phyloP scores from a whole-genome alignment of 805 yeast genomes.

The Yarrowia osloensis region DNA sequence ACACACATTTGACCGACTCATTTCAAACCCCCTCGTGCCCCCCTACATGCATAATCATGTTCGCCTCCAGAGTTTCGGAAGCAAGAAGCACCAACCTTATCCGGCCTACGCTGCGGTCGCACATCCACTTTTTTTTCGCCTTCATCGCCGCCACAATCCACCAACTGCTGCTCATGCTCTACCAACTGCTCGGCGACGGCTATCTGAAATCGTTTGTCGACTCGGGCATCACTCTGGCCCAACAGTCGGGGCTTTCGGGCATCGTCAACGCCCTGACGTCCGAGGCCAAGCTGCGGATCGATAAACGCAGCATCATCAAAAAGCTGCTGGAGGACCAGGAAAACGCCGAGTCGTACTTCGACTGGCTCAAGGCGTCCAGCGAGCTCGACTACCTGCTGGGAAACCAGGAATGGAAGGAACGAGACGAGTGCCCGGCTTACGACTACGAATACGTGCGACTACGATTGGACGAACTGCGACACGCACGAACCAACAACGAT shows the following conservation, averaged over 20 bases:
- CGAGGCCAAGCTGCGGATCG: conserved; percentile 22
- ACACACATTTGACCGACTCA: too few species aligned
- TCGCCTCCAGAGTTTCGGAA: conserved; percentile 13
- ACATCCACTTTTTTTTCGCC: conserved; percentile 4
- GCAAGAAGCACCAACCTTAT: conserved; percentile 24
- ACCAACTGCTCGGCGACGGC: conserved; percentile 27
- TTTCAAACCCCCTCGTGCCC: not conserved
- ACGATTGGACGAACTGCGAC: conserved; percentile 56
- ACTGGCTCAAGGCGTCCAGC: conserved; percentile 68
- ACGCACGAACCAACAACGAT: conserved; percentile 61
- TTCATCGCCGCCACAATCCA: not conserved
- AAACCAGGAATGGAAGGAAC: conserved; percentile 70
- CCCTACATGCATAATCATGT: conserved; percentile 22
- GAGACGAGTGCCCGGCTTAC: conserved; percentile 61
- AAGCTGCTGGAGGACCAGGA: conserved; percentile 32
- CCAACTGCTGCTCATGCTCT: conserved; percentile 23
- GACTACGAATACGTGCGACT: conserved; percentile 64
- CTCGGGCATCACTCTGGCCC: conserved; percentile 23
- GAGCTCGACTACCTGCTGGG: conserved; percentile 66
- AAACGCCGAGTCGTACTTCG: conserved; percentile 42
- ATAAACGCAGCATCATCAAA: conserved; percentile 25
- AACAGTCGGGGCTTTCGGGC: conserved; percentile 7
- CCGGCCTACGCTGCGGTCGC: not conserved
- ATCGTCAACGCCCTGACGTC: conserved; percentile 17
- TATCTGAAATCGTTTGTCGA: conserved; percentile 17